These are phyloP conservation scores for Phoma sp. DNA, from an alignment of 2,329 filamentous ascomycete species.

Conservation along the genomic window DNA sequence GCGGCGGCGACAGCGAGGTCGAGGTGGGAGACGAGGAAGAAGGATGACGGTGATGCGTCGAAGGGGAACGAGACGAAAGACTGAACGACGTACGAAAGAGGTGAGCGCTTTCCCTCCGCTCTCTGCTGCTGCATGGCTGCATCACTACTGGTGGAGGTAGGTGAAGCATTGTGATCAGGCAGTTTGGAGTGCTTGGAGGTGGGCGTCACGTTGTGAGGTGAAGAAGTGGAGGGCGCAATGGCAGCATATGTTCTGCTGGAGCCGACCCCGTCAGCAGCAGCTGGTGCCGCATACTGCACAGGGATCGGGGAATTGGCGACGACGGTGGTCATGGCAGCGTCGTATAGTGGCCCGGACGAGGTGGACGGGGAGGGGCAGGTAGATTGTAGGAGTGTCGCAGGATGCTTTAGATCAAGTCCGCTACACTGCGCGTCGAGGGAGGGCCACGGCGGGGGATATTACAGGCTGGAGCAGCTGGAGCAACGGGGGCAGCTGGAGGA, in stretches of 20 bases:
- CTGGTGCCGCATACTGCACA: conserved; percentile 48
- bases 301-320: conserved; percentile 52
- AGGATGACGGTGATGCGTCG: conserved; percentile 22
- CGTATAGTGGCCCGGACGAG: conserved; percentile 25
- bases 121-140: conserved; percentile 44
- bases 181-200: conserved; percentile 45
- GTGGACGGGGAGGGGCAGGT: conserved; percentile 24
- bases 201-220: conserved; percentile 48
- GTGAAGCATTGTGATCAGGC: conserved; percentile 48
- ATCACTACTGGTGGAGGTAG: conserved; percentile 48
- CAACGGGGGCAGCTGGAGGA: neutral
- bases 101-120: conserved; percentile 61
- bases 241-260: conserved; percentile 53
- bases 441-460: conserved; percentile 35
- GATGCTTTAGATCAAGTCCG: conserved; percentile 38
- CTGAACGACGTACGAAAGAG: conserved; percentile 56
- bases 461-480: conserved; percentile 37
- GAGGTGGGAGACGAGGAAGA: conserved; percentile 33
- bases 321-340: conserved; percentile 54
- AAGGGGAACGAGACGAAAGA: conserved; percentile 33
- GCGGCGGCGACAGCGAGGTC: conserved; percentile 39
- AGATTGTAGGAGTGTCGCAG: conserved; percentile 47
- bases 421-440: conserved; percentile 46
- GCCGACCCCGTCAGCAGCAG: conserved; percentile 44
- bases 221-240: conserved; percentile 52